These are phyloP conservation scores for Candida ovalis DNA, from an alignment of 805 yeast genomes.

Conservation along the genomic window DNA sequence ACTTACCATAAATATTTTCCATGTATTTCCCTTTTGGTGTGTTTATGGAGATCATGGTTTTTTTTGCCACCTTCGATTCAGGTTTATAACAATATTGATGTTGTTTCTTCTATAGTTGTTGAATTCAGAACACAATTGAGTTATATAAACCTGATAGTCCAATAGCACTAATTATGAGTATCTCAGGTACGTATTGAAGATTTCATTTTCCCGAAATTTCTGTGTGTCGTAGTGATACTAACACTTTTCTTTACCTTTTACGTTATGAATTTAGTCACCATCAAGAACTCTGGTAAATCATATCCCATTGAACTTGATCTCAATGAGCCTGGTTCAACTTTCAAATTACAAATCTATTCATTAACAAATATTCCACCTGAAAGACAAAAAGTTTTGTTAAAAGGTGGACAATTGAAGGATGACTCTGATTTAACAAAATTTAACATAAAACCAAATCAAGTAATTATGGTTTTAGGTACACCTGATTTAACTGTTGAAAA, in stretches of 20 bases:
- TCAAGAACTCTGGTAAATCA: slow-evolving; percentile 68
- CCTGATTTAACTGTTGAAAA: slow-evolving; percentile 49
- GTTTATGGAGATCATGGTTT: background rate
- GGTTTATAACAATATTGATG: no score
- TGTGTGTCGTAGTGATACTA: background rate
- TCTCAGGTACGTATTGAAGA: background rate
- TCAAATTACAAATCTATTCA: slow-evolving; percentile 67
- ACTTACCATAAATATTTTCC: background rate
- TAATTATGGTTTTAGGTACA: slow-evolving; percentile 88
- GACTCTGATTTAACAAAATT: slow-evolving; percentile 49
- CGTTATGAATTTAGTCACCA: slow-evolving; percentile 29
- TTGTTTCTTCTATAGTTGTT: no score
- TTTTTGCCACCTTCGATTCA: slow-evolving; percentile 1
- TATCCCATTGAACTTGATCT: slow-evolving; percentile 56
- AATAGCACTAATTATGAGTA: background rate
- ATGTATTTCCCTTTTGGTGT: background rate
- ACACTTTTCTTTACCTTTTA: background rate
- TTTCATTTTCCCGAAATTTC: background rate
- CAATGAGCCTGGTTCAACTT: slow-evolving; percentile 51
- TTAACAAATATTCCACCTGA: slow-evolving; percentile 80
- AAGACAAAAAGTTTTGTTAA: slow-evolving; percentile 85
- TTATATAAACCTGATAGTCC: no score
- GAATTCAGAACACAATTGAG: no score
- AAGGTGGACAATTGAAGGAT: slow-evolving; percentile 83
- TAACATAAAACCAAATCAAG: slow-evolving; percentile 58